Evolutionary conservation across 108 stramenopile genomes (phyloP).

Genomic region (Seminavis robusta): DNA sequence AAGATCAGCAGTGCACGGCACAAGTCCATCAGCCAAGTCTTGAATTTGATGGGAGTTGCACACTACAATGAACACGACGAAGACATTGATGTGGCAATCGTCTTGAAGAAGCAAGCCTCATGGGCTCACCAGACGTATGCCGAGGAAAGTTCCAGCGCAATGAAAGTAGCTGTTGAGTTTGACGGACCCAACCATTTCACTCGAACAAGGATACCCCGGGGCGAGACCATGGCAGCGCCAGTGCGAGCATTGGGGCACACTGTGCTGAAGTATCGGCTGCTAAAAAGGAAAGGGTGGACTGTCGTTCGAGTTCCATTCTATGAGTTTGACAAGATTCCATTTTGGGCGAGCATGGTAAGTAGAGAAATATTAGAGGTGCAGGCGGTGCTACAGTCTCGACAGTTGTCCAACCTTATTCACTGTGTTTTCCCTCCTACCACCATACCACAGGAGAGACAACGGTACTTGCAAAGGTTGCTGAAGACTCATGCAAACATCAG

Average conservation of each 20-base stretch:
- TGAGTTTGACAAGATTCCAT: conserved; percentile 88
- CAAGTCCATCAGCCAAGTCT: conserved; percentile 62
- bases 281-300: conserved; percentile 82
- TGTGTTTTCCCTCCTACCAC: background rate
- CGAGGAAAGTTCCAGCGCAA: conserved; percentile 3
- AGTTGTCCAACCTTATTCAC: background rate
- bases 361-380: no score
- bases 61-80: conserved; percentile 88
- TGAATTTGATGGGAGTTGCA: conserved; percentile 71
- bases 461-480: conserved; percentile 79
- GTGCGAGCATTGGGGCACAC: conserved; percentile 82
- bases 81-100: conserved; percentile 87
- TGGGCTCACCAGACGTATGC: conserved; percentile 63
- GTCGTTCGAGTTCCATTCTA: conserved; percentile 85
- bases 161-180: conserved; percentile 82
- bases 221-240: conserved; percentile 4
- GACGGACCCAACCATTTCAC: conserved; percentile 90
- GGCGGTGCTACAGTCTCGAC: background rate
- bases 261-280: conserved; percentile 74
- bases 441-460: conserved; percentile 57
- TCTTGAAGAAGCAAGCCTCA: conserved; percentile 55
- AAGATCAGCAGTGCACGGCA: conserved; percentile 81
- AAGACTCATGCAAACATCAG: conserved; percentile 79
- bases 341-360: conserved; percentile 80
- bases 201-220: background rate